Base-by-base conservation (phyloP, 1,139 yeast species). In the Kodamaea arcana region DNA sequence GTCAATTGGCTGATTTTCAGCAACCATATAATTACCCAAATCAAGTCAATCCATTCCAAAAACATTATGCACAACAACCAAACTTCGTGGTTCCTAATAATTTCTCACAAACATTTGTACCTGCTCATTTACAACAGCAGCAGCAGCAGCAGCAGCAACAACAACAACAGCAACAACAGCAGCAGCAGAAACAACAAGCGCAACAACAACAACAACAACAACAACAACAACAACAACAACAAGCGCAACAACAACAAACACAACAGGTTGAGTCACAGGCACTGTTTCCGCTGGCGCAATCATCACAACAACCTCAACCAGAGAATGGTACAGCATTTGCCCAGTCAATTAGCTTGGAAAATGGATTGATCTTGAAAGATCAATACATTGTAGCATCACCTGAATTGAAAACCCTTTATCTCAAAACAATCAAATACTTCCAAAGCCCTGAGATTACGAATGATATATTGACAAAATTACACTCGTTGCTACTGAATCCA, bases 371-470 rank as follows among this genome's bases (percentile, higher is more conserved):
- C 10, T 58, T 79, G 35, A 71, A 69, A 40, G 73, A 73, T 34
- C 69, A 65, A 43, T 65, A 68, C 29, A 77, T 79, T 21, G 56
- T 77, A 25, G 74, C 83, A 1, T 75, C 83, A 0, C 62, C 69
- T 0, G 75, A 68, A 6, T 62, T 76, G 45, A 70, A 69, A 37
- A 40, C 48, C 28, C 51, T 74, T 39, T 80, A 65, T 43, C 40
- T 48, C 14, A 65, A 69, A 41, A 65, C 80, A 1, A 54, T 56
- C 15, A 62, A 58, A 29, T 78, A 78, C 52, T 79, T 76, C 46
- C 80, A 68, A 40, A 54, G 62, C 40, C 52, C 54, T 4, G 51
- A 47, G 3, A 42, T 63, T 17, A 56, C 69, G 14, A 41, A 44
- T 20, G 48, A 58, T 24, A 62, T 76, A 17, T 51, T 73, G 27